These are phyloP conservation scores for Fomitopsis pulvina DNA, from an alignment of 768 basidiomycete genomes.

Conservation along the genomic window DNA sequence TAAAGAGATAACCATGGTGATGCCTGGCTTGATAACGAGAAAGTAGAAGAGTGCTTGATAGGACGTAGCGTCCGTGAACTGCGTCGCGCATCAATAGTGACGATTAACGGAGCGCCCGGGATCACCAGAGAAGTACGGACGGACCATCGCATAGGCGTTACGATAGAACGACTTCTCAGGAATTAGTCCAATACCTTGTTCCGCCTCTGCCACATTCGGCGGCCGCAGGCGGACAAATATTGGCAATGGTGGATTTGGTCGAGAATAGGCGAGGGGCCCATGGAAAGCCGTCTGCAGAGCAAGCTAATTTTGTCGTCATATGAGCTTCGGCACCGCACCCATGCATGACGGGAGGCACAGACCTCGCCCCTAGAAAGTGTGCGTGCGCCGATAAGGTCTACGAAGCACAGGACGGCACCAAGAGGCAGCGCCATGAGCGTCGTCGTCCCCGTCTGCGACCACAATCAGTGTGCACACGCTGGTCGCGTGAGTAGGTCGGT, in stretches of 20 bases:
- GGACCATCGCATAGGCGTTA: conserved; percentile 75
- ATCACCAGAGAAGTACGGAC: conserved; percentile 18
- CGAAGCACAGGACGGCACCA: conserved; percentile 71
- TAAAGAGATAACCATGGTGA: conserved; percentile 62
- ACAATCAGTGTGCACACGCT: not conserved
- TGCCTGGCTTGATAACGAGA: conserved; percentile 78
- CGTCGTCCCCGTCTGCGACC: conserved; percentile 63
- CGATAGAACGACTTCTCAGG: conserved; percentile 70
- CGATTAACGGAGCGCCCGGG: conserved; percentile 7
- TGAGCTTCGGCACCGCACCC: not conserved
- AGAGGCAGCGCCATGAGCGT: conserved; percentile 74
- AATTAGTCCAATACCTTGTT: conserved; percentile 23
- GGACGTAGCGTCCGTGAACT: conserved; percentile 80
- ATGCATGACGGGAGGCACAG: conserved; percentile 9
- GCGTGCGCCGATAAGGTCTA: conserved; percentile 70
- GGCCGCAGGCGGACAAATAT: conserved; percentile 65
- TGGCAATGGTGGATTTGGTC: conserved; percentile 61
- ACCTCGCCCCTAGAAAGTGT: conserved; percentile 69
- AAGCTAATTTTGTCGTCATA: conserved; percentile 32
- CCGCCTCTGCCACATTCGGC: conserved; percentile 41
- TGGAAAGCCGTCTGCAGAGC: conserved; percentile 67
- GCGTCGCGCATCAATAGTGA: not conserved
- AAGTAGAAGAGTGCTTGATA: conserved; percentile 88
- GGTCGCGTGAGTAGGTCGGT: not conserved
- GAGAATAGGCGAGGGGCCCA: conserved; percentile 52